phyloP scores from a whole-genome alignment of 2,329 filamentous ascomycete genomes.

The Aspergillus pseudoviridinutans region DNA sequence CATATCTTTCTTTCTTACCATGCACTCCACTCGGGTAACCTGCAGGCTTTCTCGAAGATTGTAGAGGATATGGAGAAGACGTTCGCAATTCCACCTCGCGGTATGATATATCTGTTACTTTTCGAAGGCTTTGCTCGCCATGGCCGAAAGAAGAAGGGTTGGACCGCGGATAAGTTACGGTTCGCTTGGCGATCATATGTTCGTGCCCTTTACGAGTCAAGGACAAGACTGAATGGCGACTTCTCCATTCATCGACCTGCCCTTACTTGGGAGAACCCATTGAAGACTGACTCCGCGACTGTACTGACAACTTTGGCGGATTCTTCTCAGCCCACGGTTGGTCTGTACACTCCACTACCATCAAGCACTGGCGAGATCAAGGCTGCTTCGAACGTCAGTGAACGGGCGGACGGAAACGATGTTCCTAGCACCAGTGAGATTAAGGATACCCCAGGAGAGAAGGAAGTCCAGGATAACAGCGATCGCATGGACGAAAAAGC shows the following conservation, averaged over 20 bases:
- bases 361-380: slow-evolving; percentile 6
- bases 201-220: slow-evolving; percentile 35
- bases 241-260: slow-evolving; percentile 10
- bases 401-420: background rate
- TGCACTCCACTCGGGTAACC: slow-evolving; percentile 63
- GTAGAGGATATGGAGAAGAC: slow-evolving; percentile 73
- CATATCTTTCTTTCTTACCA: slow-evolving; percentile 74
- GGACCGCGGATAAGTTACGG: slow-evolving; percentile 68
- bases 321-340: slow-evolving; percentile 10
- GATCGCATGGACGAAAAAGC: background rate
- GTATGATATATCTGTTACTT: slow-evolving; percentile 72
- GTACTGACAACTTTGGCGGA: slow-evolving; percentile 4
- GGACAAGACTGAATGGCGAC: slow-evolving; percentile 22
- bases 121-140: slow-evolving; percentile 78
- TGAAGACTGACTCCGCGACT: slow-evolving; percentile 11
- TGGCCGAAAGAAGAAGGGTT: slow-evolving; percentile 64
- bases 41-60: slow-evolving; percentile 65
- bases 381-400: background rate
- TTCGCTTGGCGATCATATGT: slow-evolving; percentile 65
- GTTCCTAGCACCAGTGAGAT: background rate
- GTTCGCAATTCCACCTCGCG: slow-evolving; percentile 65
- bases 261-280: slow-evolving; percentile 30
- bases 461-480: background rate
- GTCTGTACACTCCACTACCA: slow-evolving; percentile 25
- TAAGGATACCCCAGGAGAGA: slow-evolving; percentile 4